Base-by-base conservation (phyloP, 1,139 yeast genomes). In the Yamadazyma siamensis region DNA sequence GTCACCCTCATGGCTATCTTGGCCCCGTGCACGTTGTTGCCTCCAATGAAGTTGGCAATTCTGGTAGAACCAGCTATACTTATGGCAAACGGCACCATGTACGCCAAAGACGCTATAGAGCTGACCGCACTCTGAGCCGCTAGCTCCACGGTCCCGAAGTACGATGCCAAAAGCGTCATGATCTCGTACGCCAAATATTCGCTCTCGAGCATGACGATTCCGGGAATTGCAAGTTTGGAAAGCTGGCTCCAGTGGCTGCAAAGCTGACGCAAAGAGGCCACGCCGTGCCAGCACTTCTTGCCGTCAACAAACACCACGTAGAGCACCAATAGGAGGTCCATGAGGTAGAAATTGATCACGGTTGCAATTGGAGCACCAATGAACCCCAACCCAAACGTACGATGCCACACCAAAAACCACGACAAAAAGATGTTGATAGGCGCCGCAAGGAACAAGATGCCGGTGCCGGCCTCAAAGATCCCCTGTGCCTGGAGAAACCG, bases 111-210 rank as follows among this genome's bases (percentile, higher is more conserved):
- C 1, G 91, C 89, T 31, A 86, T 68, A 4, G 94, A 81, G 4
- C 94, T 79, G 0, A 85, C 80, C 0, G 94, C 89, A 27, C 94
- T 81, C 54, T 88, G 96, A 0, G 95, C 91, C 0, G 95, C 96
- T 43, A 88, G 61, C 31, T 83, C 85, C 4, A 75, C 71, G 1
- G 94, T 83, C 3, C 96, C 96, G 47, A 84, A 81, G 41, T 78
- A 77, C 1, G 95, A 81, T 15, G 89, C 83, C 49, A 81, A 68
- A 23, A 82, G 57, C 0, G 91, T 81, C 61, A 82, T 61, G 21
- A 81, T 68, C 48, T 82, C 91, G 51, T 80, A 82, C 0, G 89
- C 84, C 39, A 82, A 52, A 38, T 80, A 80, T 49, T 82, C 91
- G 2, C 87, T 80, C 44, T 80, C 81, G 21, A 81, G 61, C 87